phyloP scores from a whole-genome alignment of 148 eudicot species.

The Rhododendron simsii region DNA sequence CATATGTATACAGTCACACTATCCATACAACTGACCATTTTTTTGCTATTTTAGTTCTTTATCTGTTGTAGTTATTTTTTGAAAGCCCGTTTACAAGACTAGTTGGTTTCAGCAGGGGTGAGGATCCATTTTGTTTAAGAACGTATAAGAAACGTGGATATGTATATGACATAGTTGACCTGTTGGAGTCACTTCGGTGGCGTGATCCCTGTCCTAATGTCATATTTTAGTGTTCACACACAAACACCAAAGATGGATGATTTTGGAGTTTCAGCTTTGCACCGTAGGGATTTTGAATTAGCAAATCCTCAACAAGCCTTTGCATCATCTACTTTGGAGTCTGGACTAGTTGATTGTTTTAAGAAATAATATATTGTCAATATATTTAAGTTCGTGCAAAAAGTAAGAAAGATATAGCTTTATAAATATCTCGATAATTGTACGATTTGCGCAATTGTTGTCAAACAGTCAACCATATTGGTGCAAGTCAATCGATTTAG shows the following conservation, averaged over 20 bases:
- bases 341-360: not conserved
- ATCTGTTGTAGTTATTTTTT: not conserved
- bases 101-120: not conserved
- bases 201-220: not conserved
- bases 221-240: too few species aligned
- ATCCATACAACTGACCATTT: not conserved
- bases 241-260: not conserved
- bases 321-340: not conserved
- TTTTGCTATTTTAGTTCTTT: not conserved
- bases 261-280: not conserved
- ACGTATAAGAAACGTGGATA: not conserved
- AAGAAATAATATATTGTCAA: not conserved
- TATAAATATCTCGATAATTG: not conserved
- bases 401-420: not conserved
- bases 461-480: not conserved
- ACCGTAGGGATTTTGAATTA: not conserved
- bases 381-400: not conserved
- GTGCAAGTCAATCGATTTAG: not conserved
- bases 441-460: not conserved
- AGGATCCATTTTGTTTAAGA: not conserved
- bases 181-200: not conserved
- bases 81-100: not conserved
- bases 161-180: not conserved
- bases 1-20: not conserved
- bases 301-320: not conserved